Percentiles rank a stretch among this genome's conserved stretches.
Conservation (phyloP, 176 grass and related monocot species). For the Calamus simplicifolius region DNA sequence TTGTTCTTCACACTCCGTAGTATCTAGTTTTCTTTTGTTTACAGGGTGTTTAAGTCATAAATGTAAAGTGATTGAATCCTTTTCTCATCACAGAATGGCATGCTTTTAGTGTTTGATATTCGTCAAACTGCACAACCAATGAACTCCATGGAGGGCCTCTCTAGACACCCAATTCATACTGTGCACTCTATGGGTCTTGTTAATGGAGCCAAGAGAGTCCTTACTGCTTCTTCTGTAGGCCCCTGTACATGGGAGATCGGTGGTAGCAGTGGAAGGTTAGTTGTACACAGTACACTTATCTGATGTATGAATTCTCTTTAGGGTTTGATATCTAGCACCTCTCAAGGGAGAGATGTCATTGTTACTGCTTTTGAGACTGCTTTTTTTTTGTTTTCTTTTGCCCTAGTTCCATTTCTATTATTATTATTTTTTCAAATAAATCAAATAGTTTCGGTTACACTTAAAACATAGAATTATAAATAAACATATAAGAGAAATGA, state of each 20-base stretch:
- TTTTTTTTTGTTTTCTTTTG: background rate
- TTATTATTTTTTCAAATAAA: constrained; percentile 5
- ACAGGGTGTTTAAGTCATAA: too few species aligned
- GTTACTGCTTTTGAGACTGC: background rate
- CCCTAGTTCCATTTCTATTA: background rate
- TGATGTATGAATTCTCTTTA: background rate
- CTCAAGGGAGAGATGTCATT: too few species aligned
- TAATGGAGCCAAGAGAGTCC: constrained; percentile 37
- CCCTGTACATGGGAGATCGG: constrained; percentile 65
- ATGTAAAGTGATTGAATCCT: background rate
- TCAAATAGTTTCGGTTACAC: too few species aligned
- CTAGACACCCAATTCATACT: constrained; percentile 61
- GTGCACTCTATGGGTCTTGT: constrained; percentile 38
- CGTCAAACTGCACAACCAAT: constrained; percentile 66
- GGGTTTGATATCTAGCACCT: too few species aligned
- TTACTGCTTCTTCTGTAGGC: constrained; percentile 75
- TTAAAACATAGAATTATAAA: too few species aligned
- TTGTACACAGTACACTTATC: background rate
- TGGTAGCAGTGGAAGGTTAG: constrained; percentile 32
- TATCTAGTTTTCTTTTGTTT: background rate
- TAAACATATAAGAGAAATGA: too few species aligned
- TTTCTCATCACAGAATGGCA: constrained; percentile 51
- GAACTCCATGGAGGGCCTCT: constrained; percentile 44
- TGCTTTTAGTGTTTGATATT: constrained; percentile 86
- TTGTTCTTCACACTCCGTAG: background rate